A percentile compares a stretch with the other conserved stretches of the same genome.
phyloP scores from a whole-genome alignment of 2,329 filamentous ascomycete species.

The Elsinoe batatas region DNA sequence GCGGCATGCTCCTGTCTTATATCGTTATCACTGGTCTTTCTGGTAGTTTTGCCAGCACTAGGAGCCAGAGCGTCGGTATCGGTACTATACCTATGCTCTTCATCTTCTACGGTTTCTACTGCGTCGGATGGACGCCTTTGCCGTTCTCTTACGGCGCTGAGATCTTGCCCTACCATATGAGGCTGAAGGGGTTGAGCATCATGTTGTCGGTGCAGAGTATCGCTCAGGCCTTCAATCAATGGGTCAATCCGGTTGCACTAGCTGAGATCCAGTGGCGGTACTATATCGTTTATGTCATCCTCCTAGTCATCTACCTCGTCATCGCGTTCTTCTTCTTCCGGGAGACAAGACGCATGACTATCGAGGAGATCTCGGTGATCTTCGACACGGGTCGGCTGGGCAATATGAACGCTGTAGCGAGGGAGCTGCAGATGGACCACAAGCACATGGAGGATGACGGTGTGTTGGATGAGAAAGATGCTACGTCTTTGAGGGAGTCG shows the following conservation, averaged over 20 bases:
- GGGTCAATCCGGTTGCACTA: slow-evolving; percentile 15
- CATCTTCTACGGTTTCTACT: slow-evolving; percentile 31
- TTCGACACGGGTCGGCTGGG: slow-evolving; percentile 2
- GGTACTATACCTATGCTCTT: slow-evolving; percentile 32
- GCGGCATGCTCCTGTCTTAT: slow-evolving; percentile 30
- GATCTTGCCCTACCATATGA: slow-evolving; percentile 21
- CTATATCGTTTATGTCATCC: slow-evolving; percentile 12
- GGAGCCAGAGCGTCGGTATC: slow-evolving; percentile 22
- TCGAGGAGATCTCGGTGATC: slow-evolving; percentile 11
- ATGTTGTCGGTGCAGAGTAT: slow-evolving; percentile 6
- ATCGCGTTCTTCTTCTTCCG: slow-evolving; percentile 11
- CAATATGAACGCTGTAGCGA: neutral
- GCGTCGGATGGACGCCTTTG: slow-evolving; percentile 26
- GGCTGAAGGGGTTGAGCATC: slow-evolving; percentile 15
- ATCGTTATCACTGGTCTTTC: slow-evolving; percentile 30
- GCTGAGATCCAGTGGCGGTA: slow-evolving; percentile 12
- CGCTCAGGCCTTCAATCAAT: slow-evolving; percentile 12
- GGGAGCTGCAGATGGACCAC: neutral
- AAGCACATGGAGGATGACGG: neutral
- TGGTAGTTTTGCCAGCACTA: slow-evolving; percentile 41
- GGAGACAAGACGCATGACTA: slow-evolving; percentile 7
- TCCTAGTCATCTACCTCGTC: neutral
- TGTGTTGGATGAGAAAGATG: neutral
- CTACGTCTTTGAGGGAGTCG: neutral
- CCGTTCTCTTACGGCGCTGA: slow-evolving; percentile 23